Evolutionary conservation across 306 rosid genomes (phyloP), one percentile per base, ranked within the genome.

Genomic region (Prosopis cineraria): DNA sequence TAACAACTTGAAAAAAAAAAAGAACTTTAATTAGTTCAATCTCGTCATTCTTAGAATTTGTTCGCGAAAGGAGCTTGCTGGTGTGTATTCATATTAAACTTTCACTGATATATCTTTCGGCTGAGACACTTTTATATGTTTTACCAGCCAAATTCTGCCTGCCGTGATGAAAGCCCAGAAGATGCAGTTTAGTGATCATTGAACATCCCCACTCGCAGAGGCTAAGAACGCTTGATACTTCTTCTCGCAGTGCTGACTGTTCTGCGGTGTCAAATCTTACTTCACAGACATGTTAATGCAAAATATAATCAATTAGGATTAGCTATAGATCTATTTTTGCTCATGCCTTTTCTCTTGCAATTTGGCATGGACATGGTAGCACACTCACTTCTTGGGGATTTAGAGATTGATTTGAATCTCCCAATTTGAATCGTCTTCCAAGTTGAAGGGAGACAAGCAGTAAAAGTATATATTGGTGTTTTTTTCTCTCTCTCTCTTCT

Each of bases 101-200:
- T 68, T 40, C 9, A 22, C 11, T 48, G 34, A 47, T 14, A 22
- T 55, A 3, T 52, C n/a, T 22, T 43, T 53, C 34, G 34, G 48
- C 84, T 70, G 43, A 64, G 22, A 43, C 79, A 29, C 19, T 9
- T 58, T 65, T 19, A 48, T 77, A 48, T 47, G 53, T 20, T 56
- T 36, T 19, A 69, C 80, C 84, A 95, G 99, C 96, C 99, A 50
- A 95, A 90, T 79, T 70, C 84, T 22, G 74, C 83, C 22, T 67
- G 83, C 33, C 70, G 73, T 20, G 59, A 78, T 30, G 82, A 87
- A 79, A 81, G 82, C 68, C 59, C 88, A 43, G 90, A 79, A 84
- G 89, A 81, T 31, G 87, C 93, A 13, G 86, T 95, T 22, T 95
- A 55, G 97, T 95, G 52, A 91, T 95, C 74, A 85, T 95, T 82